phyloP scores from a whole-genome alignment of 495 filamentous ascomycete genomes.

The Aspergillus leporis region DNA sequence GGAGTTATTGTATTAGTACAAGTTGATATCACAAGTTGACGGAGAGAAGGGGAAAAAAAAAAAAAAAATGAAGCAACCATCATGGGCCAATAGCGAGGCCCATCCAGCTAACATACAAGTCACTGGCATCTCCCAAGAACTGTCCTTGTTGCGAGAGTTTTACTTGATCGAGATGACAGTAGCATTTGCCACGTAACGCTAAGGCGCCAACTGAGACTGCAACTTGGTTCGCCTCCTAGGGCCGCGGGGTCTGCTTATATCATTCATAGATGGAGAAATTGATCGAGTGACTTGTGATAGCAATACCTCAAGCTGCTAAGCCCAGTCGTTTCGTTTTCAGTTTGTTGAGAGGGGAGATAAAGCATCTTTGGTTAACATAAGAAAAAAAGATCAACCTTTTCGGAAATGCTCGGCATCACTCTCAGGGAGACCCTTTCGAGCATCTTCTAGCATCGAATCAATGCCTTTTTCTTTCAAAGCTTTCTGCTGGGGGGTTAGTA shows the following conservation, averaged over 20 bases:
- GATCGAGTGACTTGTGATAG: neutral
- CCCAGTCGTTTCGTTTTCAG: neutral
- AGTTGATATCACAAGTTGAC: neutral
- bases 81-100: neutral
- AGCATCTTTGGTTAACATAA: neutral
- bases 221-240: no score
- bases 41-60: no score
- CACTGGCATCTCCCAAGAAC: neutral
- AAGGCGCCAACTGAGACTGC: no score
- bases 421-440: constrained; percentile 76
- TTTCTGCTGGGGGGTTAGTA: constrained; percentile 51
- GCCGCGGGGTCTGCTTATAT: neutral
- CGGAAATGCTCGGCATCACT: constrained; percentile 73
- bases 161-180: neutral
- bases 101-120: neutral
- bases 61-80: neutral
- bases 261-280: neutral
- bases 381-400: constrained; percentile 18
- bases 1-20: neutral
- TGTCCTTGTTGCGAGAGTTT: neutral
- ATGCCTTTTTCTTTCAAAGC: constrained; percentile 82
- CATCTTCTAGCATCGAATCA: constrained; percentile 83
- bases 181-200: neutral
- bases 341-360: constrained; percentile 2
- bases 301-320: neutral